Base-by-base conservation (phyloP, 805 yeast species). In the Barnettozyma vustinii region DNA sequence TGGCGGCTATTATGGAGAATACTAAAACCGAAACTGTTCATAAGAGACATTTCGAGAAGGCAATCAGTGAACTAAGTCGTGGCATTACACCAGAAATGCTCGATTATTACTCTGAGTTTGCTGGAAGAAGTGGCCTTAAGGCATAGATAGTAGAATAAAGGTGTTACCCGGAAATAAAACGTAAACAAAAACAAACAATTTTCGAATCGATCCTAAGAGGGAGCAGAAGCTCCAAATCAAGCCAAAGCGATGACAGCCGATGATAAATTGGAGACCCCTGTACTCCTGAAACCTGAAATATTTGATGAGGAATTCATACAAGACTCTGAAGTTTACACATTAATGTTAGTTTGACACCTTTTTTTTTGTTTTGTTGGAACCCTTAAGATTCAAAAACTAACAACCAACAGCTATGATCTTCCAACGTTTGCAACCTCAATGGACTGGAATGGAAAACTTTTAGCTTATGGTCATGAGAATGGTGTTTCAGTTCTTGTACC, bases 71-170 rank as follows among this genome's bases (percentile, higher is more conserved):
- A 1, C 76, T 91, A 18, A 77, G 90, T 9, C 77, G 76, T 59
- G 94, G 92, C 26, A 94, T 94, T 41, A 90, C 96, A 0, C 72
- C 73, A 10, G 96, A 88, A 20, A 89, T 92, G 97, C 61, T 91
- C 30, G 77, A 74, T 2, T 91, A 88, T 55, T 92, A 86, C 62
- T 70, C 70, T 52, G 79, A 72, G 5, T 74, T 73, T 57, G 72
- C 74, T 7, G 56, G 61, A 8, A 68, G 72, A 59, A 64, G 73
- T 55, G 75, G 76, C 13, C 56, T 68, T 2, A 59, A 68, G 25
- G 60, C 61, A 16, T 40, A 23, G 13, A 21, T 10, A 15, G 19
- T 20, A 4, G 27, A 23, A 21, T 20, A 37, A 23, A 23, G 20
- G 16, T 10, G 26, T 39, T 39, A 39, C 42, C 42, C 42, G 42